Evolutionary conservation across 257 asterid species (phyloP), one percentile per base, ranked within the genome.

Genomic region (Scutellaria galericulata): DNA sequence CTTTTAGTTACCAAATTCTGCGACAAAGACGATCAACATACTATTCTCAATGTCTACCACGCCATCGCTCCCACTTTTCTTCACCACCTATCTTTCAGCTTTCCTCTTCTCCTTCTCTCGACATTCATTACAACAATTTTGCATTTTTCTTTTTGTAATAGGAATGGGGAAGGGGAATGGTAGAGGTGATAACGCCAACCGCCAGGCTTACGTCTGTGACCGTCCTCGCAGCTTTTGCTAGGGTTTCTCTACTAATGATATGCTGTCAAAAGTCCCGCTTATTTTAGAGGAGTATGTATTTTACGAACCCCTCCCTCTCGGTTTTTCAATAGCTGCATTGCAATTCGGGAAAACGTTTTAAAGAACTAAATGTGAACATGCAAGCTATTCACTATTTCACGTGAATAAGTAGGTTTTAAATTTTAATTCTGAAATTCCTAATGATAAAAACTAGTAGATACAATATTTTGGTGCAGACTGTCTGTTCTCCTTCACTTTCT

Each of bases 11-110:
- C 98, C 70, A 88, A 89, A 78, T 78, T 88, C 54, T 89, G 88
- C 81, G 85, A 86, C 82, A 83, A 80, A 83, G 80, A 88, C 72
- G 94, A 91, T 80, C 84, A 81, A 7, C 66, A 80, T n/a, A 65
- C 89, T 56, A 83, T 88, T 78, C 91, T 76, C 79, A 78, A 58
- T 44, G 86, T 91, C 68, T 89, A 94, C 79, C 63, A 80, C 46
- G 91, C 98, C 15, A 41, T 94, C 8, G 91, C 90, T 60, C 77
- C 88, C 75, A 84, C 83, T 67, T 94, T 94, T 80, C 87, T 94
- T 50, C 87, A 78, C 72, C 96, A 95, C 55, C 93, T 94, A 72
- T 50, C 14, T 8, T 11, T 6, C 12, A 2, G 22, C 5, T 5
- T 42, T 77, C 6, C 37, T 24, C 10, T 68, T 24, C 60, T 48